Percentiles rank a stretch among this genome's conserved stretches.
Evolutionary conservation across 805 yeast genomes (phyloP).

Genomic region (Yarrowia sp.): DNA sequence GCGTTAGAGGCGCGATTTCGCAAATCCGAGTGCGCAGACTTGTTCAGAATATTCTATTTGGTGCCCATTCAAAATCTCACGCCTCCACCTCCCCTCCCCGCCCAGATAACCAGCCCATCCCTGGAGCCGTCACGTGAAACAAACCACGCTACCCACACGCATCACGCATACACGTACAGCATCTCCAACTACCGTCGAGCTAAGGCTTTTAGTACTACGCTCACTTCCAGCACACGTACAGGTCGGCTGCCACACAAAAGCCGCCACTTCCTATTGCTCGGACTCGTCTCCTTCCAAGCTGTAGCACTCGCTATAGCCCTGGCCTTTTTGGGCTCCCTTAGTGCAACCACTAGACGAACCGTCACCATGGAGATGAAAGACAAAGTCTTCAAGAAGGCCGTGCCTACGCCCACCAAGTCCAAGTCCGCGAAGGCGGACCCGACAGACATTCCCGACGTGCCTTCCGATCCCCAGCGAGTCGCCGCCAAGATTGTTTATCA

Average conservation of each 20-base stretch:
- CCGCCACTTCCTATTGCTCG: constrained; percentile 22
- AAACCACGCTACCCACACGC: constrained; percentile 22
- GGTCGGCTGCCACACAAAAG: constrained; percentile 4
- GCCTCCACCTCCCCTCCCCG: neutral
- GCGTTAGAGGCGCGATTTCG: neutral
- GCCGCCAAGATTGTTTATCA: constrained; percentile 50
- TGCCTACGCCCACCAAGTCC: constrained; percentile 27
- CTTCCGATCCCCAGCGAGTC: constrained; percentile 18
- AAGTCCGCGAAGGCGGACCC: neutral
- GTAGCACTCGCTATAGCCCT: constrained; percentile 25
- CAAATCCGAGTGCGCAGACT: neutral
- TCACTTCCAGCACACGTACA: neutral
- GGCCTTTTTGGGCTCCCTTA: constrained; percentile 6
- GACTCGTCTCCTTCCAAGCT: constrained; percentile 1
- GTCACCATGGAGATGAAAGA: constrained; percentile 18
- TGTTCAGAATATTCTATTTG: neutral
- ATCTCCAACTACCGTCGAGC: neutral
- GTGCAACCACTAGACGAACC: neutral
- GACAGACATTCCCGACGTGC: neutral
- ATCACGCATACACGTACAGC: neutral
- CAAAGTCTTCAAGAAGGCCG: constrained; percentile 27
- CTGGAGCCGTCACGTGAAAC: neutral
- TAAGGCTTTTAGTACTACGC: too few relatives aligned
- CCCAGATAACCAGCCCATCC: neutral
- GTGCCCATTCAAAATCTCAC: neutral